Evolutionary conservation across 1,139 yeast genomes (phyloP).

Genomic region (Suhomyces anneliseae): DNA sequence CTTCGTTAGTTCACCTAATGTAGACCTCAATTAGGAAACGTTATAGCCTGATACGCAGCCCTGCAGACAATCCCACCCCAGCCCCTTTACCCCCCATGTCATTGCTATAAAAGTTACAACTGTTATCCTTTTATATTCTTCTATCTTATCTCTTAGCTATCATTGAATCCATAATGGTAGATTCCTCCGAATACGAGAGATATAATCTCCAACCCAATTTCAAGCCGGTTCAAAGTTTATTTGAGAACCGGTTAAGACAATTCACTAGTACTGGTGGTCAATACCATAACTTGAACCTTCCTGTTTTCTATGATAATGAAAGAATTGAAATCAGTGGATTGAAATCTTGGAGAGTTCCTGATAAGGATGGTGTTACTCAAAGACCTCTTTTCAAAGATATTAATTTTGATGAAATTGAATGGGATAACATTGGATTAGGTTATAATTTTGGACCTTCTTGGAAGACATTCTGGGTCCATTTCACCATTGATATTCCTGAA

Average conservation of each 20-base stretch:
- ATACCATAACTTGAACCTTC: constrained; percentile 67
- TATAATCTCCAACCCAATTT: constrained; percentile 69
- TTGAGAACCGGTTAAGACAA: constrained; percentile 76
- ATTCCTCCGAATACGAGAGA: constrained; percentile 21
- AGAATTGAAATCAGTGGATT: constrained; percentile 52
- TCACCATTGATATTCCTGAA: constrained; percentile 61
- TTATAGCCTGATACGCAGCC: neutral
- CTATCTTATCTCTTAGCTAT: neutral
- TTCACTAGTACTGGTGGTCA: constrained; percentile 74
- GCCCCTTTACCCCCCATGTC: constrained; percentile 3
- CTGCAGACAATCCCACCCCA: constrained; percentile 8
- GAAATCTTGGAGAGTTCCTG: constrained; percentile 66
- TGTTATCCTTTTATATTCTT: neutral
- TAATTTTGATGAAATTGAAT: constrained; percentile 42
- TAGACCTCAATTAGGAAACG: too few relatives aligned
- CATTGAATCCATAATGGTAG: constrained; percentile 3
- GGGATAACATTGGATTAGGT: constrained; percentile 66
- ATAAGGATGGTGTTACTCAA: constrained; percentile 44
- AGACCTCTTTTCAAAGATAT: constrained; percentile 81
- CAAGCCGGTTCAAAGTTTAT: constrained; percentile 78
- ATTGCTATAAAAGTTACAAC: neutral
- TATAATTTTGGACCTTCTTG: constrained; percentile 91
- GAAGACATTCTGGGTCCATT: constrained; percentile 93
- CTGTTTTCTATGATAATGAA: constrained; percentile 73
- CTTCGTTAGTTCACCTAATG: too few relatives aligned